Evolutionary conservation across 1,284 basidiomycete genomes (phyloP).

Genomic region (Phenoliferia sp.): DNA sequence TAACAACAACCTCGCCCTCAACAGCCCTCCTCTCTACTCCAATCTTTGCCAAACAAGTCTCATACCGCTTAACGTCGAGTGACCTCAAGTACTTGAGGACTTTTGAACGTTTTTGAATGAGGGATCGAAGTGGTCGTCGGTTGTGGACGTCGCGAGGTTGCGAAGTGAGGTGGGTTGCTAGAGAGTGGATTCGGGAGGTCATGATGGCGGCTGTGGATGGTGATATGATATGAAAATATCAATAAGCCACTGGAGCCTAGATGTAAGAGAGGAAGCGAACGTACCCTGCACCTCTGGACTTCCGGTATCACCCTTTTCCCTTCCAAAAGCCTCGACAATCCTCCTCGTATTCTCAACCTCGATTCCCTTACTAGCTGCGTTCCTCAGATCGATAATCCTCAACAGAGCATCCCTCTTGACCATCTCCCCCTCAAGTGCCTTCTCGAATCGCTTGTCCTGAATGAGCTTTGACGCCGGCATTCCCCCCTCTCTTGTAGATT

Average conservation of each 20-base stretch:
- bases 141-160: slow-evolving; percentile 76
- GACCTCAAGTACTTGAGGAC: slow-evolving; percentile 74
- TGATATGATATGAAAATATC: slow-evolving; percentile 9
- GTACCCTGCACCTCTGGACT: slow-evolving; percentile 81
- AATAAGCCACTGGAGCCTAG: not conserved
- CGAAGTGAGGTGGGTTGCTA: slow-evolving; percentile 65
- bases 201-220: slow-evolving; percentile 69
- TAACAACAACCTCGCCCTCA: slow-evolving; percentile 68
- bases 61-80: slow-evolving; percentile 65
- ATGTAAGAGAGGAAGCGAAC: slow-evolving; percentile 34
- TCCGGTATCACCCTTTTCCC: slow-evolving; percentile 70
- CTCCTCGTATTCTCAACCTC: slow-evolving; percentile 78
- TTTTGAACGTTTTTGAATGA: slow-evolving; percentile 78
- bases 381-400: slow-evolving; percentile 72
- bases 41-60: slow-evolving; percentile 63
- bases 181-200: slow-evolving; percentile 76
- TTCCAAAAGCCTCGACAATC: slow-evolving; percentile 73
- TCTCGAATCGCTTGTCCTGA: slow-evolving; percentile 27
- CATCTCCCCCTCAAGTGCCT: slow-evolving; percentile 47
- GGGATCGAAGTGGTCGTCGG: slow-evolving; percentile 62
- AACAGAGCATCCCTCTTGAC: slow-evolving; percentile 62
- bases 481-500: slow-evolving; percentile 34
- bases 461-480: slow-evolving; percentile 21
- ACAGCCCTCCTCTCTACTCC: slow-evolving; percentile 74
- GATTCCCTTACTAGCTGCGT: slow-evolving; percentile 77